Conservation (phyloP, 1,284 basidiomycete species). For the Pseudomicrostroma phylloplanum region DNA sequence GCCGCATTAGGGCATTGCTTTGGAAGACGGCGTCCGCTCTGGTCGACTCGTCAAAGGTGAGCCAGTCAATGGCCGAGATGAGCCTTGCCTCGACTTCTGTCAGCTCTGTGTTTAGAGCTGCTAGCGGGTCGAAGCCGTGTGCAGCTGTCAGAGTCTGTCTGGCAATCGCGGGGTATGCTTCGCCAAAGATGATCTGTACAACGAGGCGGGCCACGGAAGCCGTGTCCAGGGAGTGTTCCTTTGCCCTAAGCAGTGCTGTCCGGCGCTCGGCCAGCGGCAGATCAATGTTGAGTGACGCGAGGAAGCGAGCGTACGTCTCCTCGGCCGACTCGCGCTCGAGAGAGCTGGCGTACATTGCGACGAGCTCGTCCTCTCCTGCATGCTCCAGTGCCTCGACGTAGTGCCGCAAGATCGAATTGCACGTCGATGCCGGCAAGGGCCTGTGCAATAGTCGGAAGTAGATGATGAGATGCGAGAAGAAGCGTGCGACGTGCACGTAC, state of each 20-base stretch:
- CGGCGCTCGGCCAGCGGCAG: conserved; percentile 65
- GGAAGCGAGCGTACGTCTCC: conserved; percentile 84
- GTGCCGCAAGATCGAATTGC: conserved; percentile 74
- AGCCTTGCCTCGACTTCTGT: conserved; percentile 55
- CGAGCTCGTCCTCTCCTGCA: conserved; percentile 62
- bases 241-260: conserved; percentile 68
- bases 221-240: conserved; percentile 76
- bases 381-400: conserved; percentile 76
- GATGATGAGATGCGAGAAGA: conserved; percentile 91
- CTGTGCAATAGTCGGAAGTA: conserved; percentile 73
- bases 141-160: not conserved
- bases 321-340: conserved; percentile 80
- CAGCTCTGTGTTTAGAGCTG: conserved; percentile 13
- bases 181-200: conserved; percentile 60
- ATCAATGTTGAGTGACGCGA: conserved; percentile 66
- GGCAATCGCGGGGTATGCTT: conserved; percentile 57
- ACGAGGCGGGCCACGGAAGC: conserved; percentile 72
- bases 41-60: conserved; percentile 61
- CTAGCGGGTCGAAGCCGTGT: not conserved
- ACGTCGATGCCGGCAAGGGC: conserved; percentile 50
- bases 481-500: conserved; percentile 60
- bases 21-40: conserved; percentile 40
- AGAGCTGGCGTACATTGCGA: conserved; percentile 87
- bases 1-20: conserved; percentile 37
- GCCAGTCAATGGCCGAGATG: conserved; percentile 87